A percentile compares a stretch with the other conserved stretches of the same genome.
Conservation (phyloP, 495 filamentous ascomycete genomes). For the Darksidea phi region DNA sequence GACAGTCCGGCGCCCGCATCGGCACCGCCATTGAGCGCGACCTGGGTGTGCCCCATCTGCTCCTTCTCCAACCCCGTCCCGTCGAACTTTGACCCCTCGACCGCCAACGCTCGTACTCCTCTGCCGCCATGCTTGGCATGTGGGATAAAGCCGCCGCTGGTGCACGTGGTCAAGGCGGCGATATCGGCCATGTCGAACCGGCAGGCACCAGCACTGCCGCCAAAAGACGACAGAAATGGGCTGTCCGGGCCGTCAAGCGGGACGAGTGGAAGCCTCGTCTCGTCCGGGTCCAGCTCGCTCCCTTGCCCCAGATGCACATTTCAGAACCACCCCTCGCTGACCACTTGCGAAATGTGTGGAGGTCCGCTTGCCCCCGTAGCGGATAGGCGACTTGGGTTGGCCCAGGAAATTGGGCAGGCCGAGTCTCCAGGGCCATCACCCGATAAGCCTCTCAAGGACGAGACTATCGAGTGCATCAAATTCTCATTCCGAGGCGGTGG, state of each 20-base stretch:
- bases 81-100: constrained; percentile 82
- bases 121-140: constrained; percentile 87
- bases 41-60: constrained; percentile 98
- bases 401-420: constrained; percentile 46
- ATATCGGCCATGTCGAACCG: constrained; percentile 54
- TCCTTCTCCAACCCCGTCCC: constrained; percentile 95
- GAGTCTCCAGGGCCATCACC: constrained; percentile 77
- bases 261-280: neutral
- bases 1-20: constrained; percentile 53
- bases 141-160: constrained; percentile 85
- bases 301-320: constrained; percentile 92
- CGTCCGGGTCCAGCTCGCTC: constrained; percentile 40
- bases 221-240: constrained; percentile 1
- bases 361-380: constrained; percentile 63
- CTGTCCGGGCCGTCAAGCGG: neutral
- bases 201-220: constrained; percentile 12
- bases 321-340: constrained; percentile 82
- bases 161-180: constrained; percentile 78
- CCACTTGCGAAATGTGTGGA: constrained; percentile 88
- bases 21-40: constrained; percentile 60
- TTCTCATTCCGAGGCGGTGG: constrained; percentile 88
- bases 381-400: constrained; percentile 46
- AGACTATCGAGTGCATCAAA: constrained; percentile 75
- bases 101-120: constrained; percentile 69
- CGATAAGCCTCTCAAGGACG: constrained; percentile 46